Percentiles rank a stretch among this genome's conserved stretches.
Conservation (phyloP, 2,329 filamentous ascomycete genomes). For the Aureobasidium pullulans region DNA sequence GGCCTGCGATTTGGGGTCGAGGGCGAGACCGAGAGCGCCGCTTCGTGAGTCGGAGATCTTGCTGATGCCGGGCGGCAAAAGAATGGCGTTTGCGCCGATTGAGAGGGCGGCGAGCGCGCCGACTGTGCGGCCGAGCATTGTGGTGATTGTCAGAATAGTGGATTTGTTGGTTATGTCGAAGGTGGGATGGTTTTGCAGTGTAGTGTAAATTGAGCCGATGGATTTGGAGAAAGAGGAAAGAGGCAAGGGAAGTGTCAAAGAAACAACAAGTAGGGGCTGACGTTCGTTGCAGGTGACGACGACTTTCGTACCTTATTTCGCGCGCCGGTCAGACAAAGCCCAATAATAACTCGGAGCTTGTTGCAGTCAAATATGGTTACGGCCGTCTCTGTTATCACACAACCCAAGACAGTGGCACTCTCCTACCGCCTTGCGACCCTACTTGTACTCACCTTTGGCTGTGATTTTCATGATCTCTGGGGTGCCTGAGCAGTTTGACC, state of each 20-base stretch:
- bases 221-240: neutral
- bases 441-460: neutral
- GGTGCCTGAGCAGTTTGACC: neutral
- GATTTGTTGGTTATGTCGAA: neutral
- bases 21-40: conserved; percentile 35
- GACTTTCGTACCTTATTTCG: neutral
- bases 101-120: conserved; percentile 24
- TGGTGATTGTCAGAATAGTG: conserved; percentile 14
- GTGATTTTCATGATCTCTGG: neutral
- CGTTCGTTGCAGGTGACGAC: conserved; percentile 5
- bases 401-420: neutral
- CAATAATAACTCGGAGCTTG: neutral
- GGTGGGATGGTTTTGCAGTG: neutral
- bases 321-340: neutral
- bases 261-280: conserved; percentile 4
- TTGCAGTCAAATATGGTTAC: neutral
- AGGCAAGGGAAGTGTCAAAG: neutral
- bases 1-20: conserved; percentile 34
- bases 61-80: conserved; percentile 45
- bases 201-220: neutral
- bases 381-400: neutral
- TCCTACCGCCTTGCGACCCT: neutral
- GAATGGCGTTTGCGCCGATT: conserved; percentile 37
- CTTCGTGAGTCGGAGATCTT: conserved; percentile 37
- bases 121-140: conserved; percentile 27